Evolutionary conservation across 2,329 filamentous ascomycete genomes (phyloP), one percentile per base, ranked within the genome.

Genomic region (Hypoxylon sp.): DNA sequence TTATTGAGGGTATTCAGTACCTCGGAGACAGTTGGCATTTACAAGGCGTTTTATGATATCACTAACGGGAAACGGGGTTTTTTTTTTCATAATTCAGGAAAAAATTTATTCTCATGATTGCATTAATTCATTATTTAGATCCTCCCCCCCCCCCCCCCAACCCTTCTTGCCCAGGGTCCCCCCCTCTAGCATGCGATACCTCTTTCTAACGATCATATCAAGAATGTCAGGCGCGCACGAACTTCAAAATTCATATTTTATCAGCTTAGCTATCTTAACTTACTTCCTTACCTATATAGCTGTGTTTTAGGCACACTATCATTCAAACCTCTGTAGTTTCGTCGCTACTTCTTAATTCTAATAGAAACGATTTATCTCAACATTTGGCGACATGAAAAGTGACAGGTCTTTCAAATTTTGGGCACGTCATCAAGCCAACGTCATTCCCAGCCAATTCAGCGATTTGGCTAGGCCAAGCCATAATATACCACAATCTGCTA

Each of bases 11-110:
- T 48, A 63, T 60, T 67, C 65, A 68, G 24, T 24, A 61, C 68
- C 68, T 68, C 68, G 68, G 62, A 68, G 65, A 68, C 65, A 68
- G 68, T 55, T 64, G 65, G 68, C 68, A 70, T 70, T 68, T 70
- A 65, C 62, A 65, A 44, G 68, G 65, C 65, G 65, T 70, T 67
- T 63, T 46, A 68, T 68, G 68, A 68, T 66, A 70, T 70, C 68
- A 70, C 65, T 68, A 65, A 33, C 60, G 8, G 63, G 64, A 17
- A 13, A 60, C 57, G 61, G 67, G 67, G 50, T 63, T 66, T n/a
- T n/a, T n/a, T n/a, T n/a, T n/a, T 52, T 52, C 48, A 50, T 65
- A 50, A 39, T 37, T 48, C 29, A 64, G 60, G 64, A 59, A 64
- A 61, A 69, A 69, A 62, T 35, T 48, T 42, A 8, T 54, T n/a